Evolutionary conservation across 78 protist genomes (phyloP).

Genomic region (Emiliania huxleyi): DNA sequence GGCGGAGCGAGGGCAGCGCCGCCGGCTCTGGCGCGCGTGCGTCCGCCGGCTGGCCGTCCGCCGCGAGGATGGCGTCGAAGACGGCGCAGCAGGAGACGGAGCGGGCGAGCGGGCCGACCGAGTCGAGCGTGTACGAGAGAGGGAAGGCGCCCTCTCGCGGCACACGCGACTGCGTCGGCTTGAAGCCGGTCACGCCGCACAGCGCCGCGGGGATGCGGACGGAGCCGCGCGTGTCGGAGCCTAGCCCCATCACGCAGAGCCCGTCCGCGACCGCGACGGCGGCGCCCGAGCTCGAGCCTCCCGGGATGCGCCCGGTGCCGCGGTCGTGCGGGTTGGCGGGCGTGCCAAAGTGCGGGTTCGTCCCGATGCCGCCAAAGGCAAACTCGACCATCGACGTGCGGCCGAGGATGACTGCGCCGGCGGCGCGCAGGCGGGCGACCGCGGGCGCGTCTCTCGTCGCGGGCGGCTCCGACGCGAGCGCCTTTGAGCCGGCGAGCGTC

Average conservation of each 20-base stretch:
- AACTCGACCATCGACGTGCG: constrained; percentile 5
- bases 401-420: not conserved
- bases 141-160: not conserved
- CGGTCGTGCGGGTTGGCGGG: not conserved
- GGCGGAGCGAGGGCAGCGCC: not conserved
- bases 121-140: not conserved
- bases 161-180: constrained; percentile 51
- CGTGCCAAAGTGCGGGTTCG: constrained; percentile 4
- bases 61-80: not conserved
- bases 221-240: constrained; percentile 77
- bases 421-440: not conserved
- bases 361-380: not conserved
- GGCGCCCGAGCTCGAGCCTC: not conserved
- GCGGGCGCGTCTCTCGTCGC: not conserved
- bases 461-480: not conserved
- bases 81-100: not conserved
- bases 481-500: not conserved
- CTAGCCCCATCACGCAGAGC: constrained; percentile 37
- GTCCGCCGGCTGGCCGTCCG: not conserved
- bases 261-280: constrained; percentile 5
- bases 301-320: not conserved
- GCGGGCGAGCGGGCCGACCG: not conserved
- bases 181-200: constrained; percentile 79
- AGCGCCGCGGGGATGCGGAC: constrained; percentile 73
- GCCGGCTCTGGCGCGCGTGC: not conserved